Evolutionary conservation across 176 grass and related monocot genomes (phyloP), one percentile per base, ranked within the genome.

Genomic region (Lolium perenne): DNA sequence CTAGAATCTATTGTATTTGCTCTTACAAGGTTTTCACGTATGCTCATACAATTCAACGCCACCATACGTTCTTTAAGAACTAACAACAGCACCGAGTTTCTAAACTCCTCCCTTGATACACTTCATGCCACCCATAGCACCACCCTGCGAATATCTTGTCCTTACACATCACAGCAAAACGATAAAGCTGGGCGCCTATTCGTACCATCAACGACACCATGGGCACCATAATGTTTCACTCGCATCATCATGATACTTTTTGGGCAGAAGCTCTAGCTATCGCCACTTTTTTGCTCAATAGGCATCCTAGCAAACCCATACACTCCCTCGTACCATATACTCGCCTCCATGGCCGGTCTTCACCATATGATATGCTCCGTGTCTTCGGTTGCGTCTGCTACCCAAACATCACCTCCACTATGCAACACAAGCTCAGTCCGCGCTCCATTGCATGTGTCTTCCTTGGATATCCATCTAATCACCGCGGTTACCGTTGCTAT

Each of bases 141-240:
- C 17, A 38, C 35, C 0, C 32, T 70, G 0, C 38, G 35, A 0
- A 16, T 41, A 17, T 41, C 66, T 1, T 70, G 66, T 18, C 66
- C 38, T 1, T 70, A 70, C 8, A 70, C 35, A 4, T 70, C 17
- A 0, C 66, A 43, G 7, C 38, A 69, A 9, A 70, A 11, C 0
- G 17, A 35, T 1, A 35, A 9, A 2, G 35, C 7, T 0, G 35
- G 41, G 1, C 16, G 66, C 0, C 18, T 0, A 18, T n/a, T 0
- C 38, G 38, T 0, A 41, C 66, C 0, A 38, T 70, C 8, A 43
- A 70, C 0, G 38, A 70, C 1, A 18, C 8, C 6, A 17, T 70
- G 8, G 2, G 66, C 7, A 9, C 16, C 1, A 8, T 70, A 0
- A 38, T 70, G 4, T 70, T 70, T 8, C 66, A 11, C 0, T 6